A percentile compares a stretch with the other conserved stretches of the same genome.
phyloP scores from a whole-genome alignment of 257 asterid genomes.

The Solanum lignicaule region DNA sequence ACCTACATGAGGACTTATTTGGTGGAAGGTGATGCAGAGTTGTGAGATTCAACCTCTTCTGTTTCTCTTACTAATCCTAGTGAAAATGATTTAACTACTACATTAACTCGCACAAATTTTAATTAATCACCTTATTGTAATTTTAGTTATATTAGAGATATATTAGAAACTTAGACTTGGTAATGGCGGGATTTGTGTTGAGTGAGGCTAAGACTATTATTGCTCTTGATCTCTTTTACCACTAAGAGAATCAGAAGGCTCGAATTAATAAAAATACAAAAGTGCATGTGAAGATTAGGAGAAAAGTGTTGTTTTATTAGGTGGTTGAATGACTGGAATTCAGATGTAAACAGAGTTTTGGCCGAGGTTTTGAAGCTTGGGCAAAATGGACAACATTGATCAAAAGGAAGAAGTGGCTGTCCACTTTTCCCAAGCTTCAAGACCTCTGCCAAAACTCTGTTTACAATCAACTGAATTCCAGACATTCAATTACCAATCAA shows the following conservation, averaged over 20 bases:
- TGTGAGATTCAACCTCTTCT: slow-evolving; percentile 69
- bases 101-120: slow-evolving; percentile 14
- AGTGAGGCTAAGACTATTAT: slow-evolving; percentile 47
- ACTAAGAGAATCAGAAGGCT: slow-evolving; percentile 38
- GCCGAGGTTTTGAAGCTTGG: too few species aligned
- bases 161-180: slow-evolving; percentile 28
- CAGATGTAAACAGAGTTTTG: too few species aligned
- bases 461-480: slow-evolving; percentile 33
- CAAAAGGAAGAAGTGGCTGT: too few species aligned
- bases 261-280: slow-evolving; percentile 23
- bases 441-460: too few species aligned
- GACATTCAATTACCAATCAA: slow-evolving; percentile 57
- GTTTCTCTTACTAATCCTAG: slow-evolving; percentile 26
- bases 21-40: slow-evolving; percentile 40
- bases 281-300: slow-evolving; percentile 32
- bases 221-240: slow-evolving; percentile 42
- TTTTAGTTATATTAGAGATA: slow-evolving; percentile 39
- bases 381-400: too few species aligned
- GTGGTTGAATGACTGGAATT: slow-evolving; percentile 56
- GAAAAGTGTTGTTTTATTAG: slow-evolving; percentile 59
- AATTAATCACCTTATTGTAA: slow-evolving; percentile 47
- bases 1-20: slow-evolving; percentile 21
- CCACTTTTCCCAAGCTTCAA: too few species aligned
- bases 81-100: slow-evolving; percentile 26
- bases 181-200: slow-evolving; percentile 42